Base-by-base conservation (phyloP, 2,329 filamentous ascomycete genomes). In the Graphilbum sp. region DNA sequence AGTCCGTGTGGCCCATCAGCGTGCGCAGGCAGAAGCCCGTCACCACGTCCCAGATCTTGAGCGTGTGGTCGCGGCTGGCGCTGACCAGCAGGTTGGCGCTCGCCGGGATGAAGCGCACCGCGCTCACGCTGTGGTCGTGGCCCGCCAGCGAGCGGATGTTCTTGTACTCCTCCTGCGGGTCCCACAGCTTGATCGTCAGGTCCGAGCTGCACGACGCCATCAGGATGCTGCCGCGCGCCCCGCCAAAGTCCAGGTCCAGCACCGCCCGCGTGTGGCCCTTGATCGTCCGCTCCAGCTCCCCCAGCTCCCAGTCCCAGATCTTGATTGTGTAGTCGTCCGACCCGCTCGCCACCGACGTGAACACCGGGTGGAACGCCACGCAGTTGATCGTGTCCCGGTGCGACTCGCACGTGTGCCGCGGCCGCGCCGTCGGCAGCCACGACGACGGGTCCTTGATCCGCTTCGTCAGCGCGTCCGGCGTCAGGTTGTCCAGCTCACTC, bases 221-320 rank as follows among this genome's bases (percentile, higher is more conserved):
- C 19, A 94, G 65, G 4, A 79, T 84, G 24, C 75, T 79, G 32
- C 83, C 81, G 51, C 80, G 68, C 2, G 85, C 85, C 0, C 87
- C 87, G 29, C 88, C 87, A 59, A 82, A 95, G 52, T 95, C 87
- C 27, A 94, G 74, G 53, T 93, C 86, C 21, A 90, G 61, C 1
- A 95, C 85, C 4, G 84, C 75, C 52, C 82, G 86, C 5, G 86
- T 95, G 52, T 95, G 88, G 2, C 85, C 86, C 54, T 95, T 95
- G 41, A 95, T 71, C 0, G 87, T 95, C 44, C 79, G 67, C 55
- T 95, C 87, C 4, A 93, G 66, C 57, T 95, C 87, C 35, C 88
- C 88, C 19, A 92, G 61, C 52, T 95, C 87, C 81, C 86, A 95
- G 52, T 95, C 87, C 87, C 87, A 95, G 39, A 95, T 87, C 52